Base-by-base conservation (phyloP, 768 basidiomycete genomes). In the Suillus paluster region DNA sequence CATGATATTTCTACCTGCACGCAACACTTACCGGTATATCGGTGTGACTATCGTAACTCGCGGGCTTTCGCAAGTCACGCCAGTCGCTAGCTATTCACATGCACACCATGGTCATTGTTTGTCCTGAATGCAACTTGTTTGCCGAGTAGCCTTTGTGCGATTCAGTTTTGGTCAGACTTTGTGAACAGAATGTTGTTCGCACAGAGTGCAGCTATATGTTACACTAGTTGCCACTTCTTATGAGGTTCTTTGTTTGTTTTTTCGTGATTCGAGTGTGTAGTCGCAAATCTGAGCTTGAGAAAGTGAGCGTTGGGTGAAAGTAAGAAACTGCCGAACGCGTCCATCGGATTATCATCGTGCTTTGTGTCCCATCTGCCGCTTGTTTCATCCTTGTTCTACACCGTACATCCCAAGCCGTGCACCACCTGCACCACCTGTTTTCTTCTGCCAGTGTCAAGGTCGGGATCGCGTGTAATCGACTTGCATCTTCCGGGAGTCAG, bases 1-100 rank as follows among this genome's bases (percentile, higher is more conserved):
- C 57, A 61, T 44, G 59, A 62, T 49, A 60, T 50, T 34, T 64
- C 44, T 41, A 53, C 34, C 19, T 12, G 30, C 36, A 38, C 23
- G 12, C 55, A 41, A 21, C 39, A 8, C 36, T 27, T 19, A 33
- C 14, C 33, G 38, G 52, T 44, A 53, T 17, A 12, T 14, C 25
- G 36, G 36, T 44, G 38, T n/a, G 54, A 49, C 15, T 30, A 30
- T 10, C 9, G 49, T 50, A 19, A 50, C 11, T 12, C 11, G 27
- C 49, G 33, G 30, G 49, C 19, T 30, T 30, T 30, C 30, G 5
- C 49, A 34, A 50, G 10, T 30, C 27, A n/a, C n/a, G 49, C 49
- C 19, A 50, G 49, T 50, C 11, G 30, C 49, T 50, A 36, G 36
- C 36, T 36, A 11, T 9, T 36, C 36, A 11, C 34, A 11, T 9